A percentile compares a stretch with the other conserved stretches of the same genome.
Conservation (phyloP, 2,329 filamentous ascomycete species). For the Ramularia endophylla region DNA sequence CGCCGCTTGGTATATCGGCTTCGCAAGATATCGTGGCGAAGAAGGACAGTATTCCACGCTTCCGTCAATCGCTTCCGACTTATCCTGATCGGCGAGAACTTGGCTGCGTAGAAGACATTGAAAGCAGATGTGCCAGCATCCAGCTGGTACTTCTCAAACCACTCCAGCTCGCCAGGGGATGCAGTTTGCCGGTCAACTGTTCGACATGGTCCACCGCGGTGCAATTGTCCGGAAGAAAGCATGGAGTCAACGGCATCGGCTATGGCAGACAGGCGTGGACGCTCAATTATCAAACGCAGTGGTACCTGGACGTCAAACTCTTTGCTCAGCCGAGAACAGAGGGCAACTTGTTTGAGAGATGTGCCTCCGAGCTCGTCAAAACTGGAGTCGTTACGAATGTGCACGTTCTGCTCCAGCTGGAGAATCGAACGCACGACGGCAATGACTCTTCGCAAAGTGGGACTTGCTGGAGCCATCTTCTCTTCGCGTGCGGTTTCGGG, state of each 20-base stretch:
- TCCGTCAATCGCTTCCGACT: not conserved
- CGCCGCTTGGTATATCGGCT: not conserved
- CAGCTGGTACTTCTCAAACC: not conserved
- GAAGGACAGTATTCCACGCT: slow-evolving; percentile 2
- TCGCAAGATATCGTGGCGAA: not conserved
- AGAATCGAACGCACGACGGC: no score
- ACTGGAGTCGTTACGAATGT: not conserved
- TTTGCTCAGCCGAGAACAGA: not conserved
- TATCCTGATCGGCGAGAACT: not conserved
- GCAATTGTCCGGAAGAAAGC: no score
- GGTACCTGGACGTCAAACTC: not conserved
- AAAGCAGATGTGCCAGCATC: not conserved
- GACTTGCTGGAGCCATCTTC: no score
- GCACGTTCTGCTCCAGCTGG: not conserved
- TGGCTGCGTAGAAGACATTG: not conserved
- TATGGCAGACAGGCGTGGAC: no score
- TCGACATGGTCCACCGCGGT: no score
- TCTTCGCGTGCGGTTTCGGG: no score
- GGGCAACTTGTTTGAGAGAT: not conserved
- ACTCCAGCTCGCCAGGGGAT: no score
- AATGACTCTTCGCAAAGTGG: no score
- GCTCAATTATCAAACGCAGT: no score
- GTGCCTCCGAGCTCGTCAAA: not conserved
- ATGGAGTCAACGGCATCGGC: no score
- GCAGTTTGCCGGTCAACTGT: no score